These are phyloP conservation scores for Alternaria angustiovoidea DNA, from an alignment of 2,329 filamentous ascomycete genomes.

Conservation along the genomic window DNA sequence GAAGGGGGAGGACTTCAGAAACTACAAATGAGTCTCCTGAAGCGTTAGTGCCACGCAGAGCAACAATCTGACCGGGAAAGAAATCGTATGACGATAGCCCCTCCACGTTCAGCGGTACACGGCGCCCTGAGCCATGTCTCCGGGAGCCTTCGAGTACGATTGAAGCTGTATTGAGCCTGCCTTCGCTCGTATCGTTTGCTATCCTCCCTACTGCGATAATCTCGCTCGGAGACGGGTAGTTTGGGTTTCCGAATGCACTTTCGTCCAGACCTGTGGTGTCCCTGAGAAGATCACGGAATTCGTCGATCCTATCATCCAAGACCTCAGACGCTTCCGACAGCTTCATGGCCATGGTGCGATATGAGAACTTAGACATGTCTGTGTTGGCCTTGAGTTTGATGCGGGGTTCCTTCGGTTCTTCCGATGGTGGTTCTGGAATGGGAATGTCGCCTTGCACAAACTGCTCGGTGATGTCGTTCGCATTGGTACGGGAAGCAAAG, in stretches of 20 bases:
- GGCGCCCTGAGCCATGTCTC: conserved; percentile 79
- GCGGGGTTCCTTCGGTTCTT: conserved; percentile 76
- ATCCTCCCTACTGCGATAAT: conserved; percentile 92
- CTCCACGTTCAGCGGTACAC: conserved; percentile 81
- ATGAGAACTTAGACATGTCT: conserved; percentile 88
- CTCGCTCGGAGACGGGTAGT: conserved; percentile 82
- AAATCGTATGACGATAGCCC: conserved; percentile 76
- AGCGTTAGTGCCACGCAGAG: conserved; percentile 84
- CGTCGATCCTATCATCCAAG: conserved; percentile 93
- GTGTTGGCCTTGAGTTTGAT: conserved; percentile 86
- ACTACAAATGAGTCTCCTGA: conserved; percentile 85
- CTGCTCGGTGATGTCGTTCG: conserved; percentile 83
- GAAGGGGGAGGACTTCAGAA: conserved; percentile 76
- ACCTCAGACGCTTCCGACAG: conserved; percentile 91
- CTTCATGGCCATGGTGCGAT: conserved; percentile 95
- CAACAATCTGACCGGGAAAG: conserved; percentile 94
- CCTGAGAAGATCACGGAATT: conserved; percentile 78
- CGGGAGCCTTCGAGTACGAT: conserved; percentile 89
- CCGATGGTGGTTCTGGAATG: conserved; percentile 72
- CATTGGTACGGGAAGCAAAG: conserved; percentile 79
- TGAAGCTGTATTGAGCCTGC: conserved; percentile 84
- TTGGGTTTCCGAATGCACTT: conserved; percentile 84
- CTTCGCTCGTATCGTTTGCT: conserved; percentile 85
- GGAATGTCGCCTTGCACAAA: conserved; percentile 76
- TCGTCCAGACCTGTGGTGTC: conserved; percentile 79